Conservation (phyloP, 1,139 yeast species). For the Candida pseudoviswanathii region DNA sequence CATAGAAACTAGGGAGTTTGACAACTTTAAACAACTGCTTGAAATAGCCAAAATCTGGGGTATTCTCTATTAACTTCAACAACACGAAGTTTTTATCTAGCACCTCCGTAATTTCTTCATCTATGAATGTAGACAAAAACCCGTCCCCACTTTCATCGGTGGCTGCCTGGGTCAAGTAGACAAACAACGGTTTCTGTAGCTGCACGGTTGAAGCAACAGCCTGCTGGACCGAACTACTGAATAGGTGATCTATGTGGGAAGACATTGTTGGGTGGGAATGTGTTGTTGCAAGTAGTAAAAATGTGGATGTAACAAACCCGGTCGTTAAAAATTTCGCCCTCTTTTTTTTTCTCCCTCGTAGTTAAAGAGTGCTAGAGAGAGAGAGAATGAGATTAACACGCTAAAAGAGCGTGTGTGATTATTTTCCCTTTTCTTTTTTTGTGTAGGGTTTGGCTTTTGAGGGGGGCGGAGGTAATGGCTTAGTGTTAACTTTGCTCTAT, state of each 20-base stretch:
- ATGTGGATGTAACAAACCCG: background rate
- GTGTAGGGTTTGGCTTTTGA: background rate
- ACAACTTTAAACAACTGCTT: slow-evolving; percentile 51
- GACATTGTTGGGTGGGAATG: slow-evolving; percentile 5
- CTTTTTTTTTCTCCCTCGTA: background rate
- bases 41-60: slow-evolving; percentile 51
- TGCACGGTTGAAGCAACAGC: slow-evolving; percentile 44
- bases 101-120: slow-evolving; percentile 11
- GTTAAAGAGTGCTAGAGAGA: background rate
- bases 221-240: slow-evolving; percentile 34
- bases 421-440: background rate
- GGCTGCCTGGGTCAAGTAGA: slow-evolving; percentile 29
- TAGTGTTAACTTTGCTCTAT: background rate
- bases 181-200: slow-evolving; percentile 42
- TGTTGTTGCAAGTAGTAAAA: background rate
- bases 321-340: background rate
- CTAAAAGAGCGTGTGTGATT: background rate
- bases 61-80: slow-evolving; percentile 45
- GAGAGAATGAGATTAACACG: too few species aligned
- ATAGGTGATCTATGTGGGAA: slow-evolving; percentile 15
- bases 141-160: slow-evolving; percentile 18
- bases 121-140: slow-evolving; percentile 25
- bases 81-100: slow-evolving; percentile 35
- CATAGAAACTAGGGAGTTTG: slow-evolving; percentile 49
- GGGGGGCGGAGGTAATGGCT: background rate